phyloP scores from a whole-genome alignment of 2,329 filamentous ascomycete species.

The Colletotrichum neosansevieriae region DNA sequence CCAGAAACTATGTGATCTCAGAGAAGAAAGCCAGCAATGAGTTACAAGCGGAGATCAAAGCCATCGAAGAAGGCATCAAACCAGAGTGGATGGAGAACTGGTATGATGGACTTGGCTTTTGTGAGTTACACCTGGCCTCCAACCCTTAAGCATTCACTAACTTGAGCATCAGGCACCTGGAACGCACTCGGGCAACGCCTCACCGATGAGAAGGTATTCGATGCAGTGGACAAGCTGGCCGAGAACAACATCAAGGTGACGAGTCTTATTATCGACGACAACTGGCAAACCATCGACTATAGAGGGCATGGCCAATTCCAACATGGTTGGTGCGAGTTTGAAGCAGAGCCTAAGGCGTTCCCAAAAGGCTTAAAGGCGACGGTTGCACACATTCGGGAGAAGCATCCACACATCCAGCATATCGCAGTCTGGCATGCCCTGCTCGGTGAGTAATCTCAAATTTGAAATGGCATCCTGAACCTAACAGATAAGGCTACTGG shows the following conservation, averaged over 20 bases:
- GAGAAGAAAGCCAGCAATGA: constrained; percentile 58
- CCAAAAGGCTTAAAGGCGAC: constrained; percentile 82
- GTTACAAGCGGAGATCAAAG: constrained; percentile 59
- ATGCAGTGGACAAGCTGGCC: constrained; percentile 79
- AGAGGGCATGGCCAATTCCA: constrained; percentile 64
- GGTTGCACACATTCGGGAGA: constrained; percentile 75
- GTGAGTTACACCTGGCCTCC: constrained; percentile 56
- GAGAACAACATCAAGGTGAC: constrained; percentile 80
- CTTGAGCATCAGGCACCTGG: constrained; percentile 76
- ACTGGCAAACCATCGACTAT: constrained; percentile 85
- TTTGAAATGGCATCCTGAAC: constrained; percentile 32
- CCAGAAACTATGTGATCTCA: constrained; percentile 72
- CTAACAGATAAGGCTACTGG: constrained; percentile 76
- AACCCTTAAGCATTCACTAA: constrained; percentile 4
- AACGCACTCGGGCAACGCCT: constrained; percentile 89
- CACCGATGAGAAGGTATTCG: constrained; percentile 82
- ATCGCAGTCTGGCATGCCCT: constrained; percentile 96
- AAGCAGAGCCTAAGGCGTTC: constrained; percentile 84
- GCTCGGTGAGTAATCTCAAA: constrained; percentile 50
- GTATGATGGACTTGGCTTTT: constrained; percentile 94
- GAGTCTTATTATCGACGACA: constrained; percentile 95
- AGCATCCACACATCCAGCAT: constrained; percentile 80
- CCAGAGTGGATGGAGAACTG: constrained; percentile 84
- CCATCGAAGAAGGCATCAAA: constrained; percentile 61
- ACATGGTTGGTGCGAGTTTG: constrained; percentile 83